phyloP scores from a whole-genome alignment of 2,329 filamentous ascomycete species.

The Trichophyton benhamiae region DNA sequence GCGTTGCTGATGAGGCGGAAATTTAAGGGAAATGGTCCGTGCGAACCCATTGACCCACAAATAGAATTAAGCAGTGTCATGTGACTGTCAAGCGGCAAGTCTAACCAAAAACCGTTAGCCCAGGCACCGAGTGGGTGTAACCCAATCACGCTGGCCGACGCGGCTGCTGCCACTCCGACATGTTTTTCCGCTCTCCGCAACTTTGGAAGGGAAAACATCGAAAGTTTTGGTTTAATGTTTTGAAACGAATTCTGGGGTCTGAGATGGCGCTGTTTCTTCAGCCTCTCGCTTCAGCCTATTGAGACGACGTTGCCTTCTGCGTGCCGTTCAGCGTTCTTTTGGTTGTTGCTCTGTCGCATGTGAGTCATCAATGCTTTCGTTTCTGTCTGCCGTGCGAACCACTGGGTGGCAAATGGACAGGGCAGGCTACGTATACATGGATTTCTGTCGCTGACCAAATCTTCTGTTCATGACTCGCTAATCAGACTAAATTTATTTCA shows the following conservation, averaged over 20 bases:
- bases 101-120: neutral
- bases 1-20: too few relatives aligned
- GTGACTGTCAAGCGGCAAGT: neutral
- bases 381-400: neutral
- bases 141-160: neutral
- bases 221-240: neutral
- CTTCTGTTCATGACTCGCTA: neutral
- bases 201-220: neutral
- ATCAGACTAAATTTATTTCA: neutral
- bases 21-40: neutral
- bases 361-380: neutral
- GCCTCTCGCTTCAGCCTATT: neutral
- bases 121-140: slow-evolving; percentile 1
- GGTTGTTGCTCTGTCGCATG: neutral
- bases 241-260: neutral
- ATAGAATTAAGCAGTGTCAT: neutral
- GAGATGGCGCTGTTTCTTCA: neutral
- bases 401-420: neutral
- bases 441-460: neutral
- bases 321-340: neutral
- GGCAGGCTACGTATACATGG: neutral
- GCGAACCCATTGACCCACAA: neutral
- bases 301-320: neutral
- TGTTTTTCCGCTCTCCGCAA: neutral
- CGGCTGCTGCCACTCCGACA: neutral